A percentile compares a stretch with the other conserved stretches of the same genome.
Evolutionary conservation across 2,329 filamentous ascomycete genomes (phyloP).

Genomic region (Magnaporthales sp.): DNA sequence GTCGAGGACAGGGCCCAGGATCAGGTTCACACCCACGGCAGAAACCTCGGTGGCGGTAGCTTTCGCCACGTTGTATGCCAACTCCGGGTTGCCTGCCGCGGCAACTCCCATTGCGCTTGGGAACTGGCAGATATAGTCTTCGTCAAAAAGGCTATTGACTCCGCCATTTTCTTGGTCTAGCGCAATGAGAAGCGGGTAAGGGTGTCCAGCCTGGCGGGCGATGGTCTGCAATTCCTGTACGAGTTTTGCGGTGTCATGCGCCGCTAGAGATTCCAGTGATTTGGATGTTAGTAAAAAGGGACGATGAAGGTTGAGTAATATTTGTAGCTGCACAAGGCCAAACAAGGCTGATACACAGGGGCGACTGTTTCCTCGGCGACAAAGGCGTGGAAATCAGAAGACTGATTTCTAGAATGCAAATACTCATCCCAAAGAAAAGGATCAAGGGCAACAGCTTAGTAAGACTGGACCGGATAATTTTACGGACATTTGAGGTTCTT

Average conservation of each 20-base stretch:
- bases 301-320: background rate
- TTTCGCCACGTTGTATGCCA: constrained; percentile 85
- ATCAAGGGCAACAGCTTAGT: background rate
- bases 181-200: constrained; percentile 80
- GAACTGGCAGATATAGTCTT: constrained; percentile 92
- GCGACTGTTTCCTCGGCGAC: background rate
- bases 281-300: background rate
- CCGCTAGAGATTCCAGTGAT: constrained; percentile 46
- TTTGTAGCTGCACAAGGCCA: background rate
- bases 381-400: background rate
- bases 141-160: constrained; percentile 93
- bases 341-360: background rate
- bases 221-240: constrained; percentile 90
- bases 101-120: constrained; percentile 95
- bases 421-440: background rate
- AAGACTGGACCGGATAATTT: background rate
- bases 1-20: constrained; percentile 87
- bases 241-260: constrained; percentile 78
- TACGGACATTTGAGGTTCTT: constrained; percentile 75
- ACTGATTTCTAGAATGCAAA: background rate
- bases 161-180: constrained; percentile 97
- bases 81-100: constrained; percentile 76
- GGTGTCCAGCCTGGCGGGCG: constrained; percentile 82
- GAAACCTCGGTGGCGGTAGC: constrained; percentile 88
- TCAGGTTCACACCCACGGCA: constrained; percentile 91